These are phyloP conservation scores for Tolypocladium nubicola DNA, from an alignment of 2,329 filamentous ascomycete genomes.

Conservation along the genomic window DNA sequence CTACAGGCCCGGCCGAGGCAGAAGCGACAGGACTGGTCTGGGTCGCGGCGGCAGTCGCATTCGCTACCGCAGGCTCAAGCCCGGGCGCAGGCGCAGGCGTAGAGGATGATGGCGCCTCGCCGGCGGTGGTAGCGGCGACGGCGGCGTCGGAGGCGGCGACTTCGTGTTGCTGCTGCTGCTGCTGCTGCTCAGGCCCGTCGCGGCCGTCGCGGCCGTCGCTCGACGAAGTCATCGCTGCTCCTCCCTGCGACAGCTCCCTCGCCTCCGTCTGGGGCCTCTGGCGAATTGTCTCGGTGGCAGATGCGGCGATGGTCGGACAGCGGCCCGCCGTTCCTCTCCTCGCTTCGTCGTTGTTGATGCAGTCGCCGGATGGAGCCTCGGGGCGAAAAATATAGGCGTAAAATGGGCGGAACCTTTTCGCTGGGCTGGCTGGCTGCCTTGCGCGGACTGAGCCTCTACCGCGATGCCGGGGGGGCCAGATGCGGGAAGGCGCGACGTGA, in stretches of 20 bases:
- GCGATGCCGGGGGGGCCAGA: slow-evolving; percentile 7
- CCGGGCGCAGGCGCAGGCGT: not conserved
- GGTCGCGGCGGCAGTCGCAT: not conserved
- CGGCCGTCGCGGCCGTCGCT: slow-evolving; percentile 27
- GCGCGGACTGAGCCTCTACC: slow-evolving; percentile 2
- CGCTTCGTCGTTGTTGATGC: slow-evolving; percentile 3
- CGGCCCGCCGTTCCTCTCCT: not conserved
- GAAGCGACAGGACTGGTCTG: not conserved
- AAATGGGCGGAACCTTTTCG: slow-evolving; percentile 1
- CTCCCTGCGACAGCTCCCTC: slow-evolving; percentile 41
- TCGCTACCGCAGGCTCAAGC: not conserved
- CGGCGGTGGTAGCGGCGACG: not conserved
- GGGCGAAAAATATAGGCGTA: slow-evolving; percentile 8
- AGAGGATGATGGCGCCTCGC: not conserved
- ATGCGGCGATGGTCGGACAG: not conserved
- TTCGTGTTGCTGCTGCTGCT: not conserved
- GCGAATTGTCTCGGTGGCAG: not conserved
- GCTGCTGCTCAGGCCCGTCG: slow-evolving; percentile 2
- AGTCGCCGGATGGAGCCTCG: slow-evolving; percentile 6
- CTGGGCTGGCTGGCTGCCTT: not conserved
- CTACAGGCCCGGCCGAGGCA: not conserved
- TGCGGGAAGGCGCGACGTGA: slow-evolving; percentile 9
- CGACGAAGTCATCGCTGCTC: slow-evolving; percentile 53
- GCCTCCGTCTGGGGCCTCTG: slow-evolving; percentile 21
- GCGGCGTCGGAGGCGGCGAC: not conserved